A percentile compares a stretch with the other conserved stretches of the same genome.
phyloP scores from a whole-genome alignment of 768 basidiomycete genomes.

The Tephrocybe sp. region DNA sequence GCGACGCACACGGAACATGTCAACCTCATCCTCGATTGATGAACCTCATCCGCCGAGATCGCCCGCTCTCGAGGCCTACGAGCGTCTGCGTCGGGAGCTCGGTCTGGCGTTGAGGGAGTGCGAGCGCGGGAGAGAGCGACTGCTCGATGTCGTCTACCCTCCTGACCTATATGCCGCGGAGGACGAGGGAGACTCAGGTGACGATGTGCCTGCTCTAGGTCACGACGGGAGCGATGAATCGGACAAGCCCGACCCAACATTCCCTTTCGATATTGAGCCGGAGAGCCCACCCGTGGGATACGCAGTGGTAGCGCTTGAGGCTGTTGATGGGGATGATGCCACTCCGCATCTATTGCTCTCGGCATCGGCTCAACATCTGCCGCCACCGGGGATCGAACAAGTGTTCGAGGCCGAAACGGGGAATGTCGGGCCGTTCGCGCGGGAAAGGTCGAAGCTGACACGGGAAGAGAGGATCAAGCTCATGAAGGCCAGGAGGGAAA shows the following conservation, averaged over 20 bases:
- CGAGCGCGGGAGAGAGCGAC: constrained; percentile 70
- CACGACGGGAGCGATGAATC: constrained; percentile 57
- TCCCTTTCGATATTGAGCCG: constrained; percentile 29
- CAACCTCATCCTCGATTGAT: constrained; percentile 17
- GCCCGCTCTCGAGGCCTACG: constrained; percentile 68
- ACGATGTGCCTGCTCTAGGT: constrained; percentile 52
- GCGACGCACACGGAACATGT: constrained; percentile 16
- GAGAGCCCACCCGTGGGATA: constrained; percentile 12
- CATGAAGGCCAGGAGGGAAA: constrained; percentile 54
- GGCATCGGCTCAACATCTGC: constrained; percentile 53
- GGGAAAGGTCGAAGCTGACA: constrained; percentile 66
- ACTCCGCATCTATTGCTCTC: constrained; percentile 53
- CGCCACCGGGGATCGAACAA: constrained; percentile 71
- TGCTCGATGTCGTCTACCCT: constrained; percentile 59
- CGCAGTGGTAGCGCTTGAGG: constrained; percentile 26
- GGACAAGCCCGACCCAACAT: constrained; percentile 47
- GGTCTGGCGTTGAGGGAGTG: constrained; percentile 80
- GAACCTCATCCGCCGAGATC: constrained; percentile 37
- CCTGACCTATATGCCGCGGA: constrained; percentile 34
- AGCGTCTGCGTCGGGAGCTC: constrained; percentile 71
- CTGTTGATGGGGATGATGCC: constrained; percentile 50
- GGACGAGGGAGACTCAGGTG: constrained; percentile 39
- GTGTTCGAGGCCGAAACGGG: constrained; percentile 76
- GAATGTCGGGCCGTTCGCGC: constrained; percentile 36
- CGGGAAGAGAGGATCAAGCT: constrained; percentile 74